Evolutionary conservation across 306 rosid genomes (phyloP), one percentile per base, ranked within the genome.

Genomic region (Sphenostylis stenocarpa): DNA sequence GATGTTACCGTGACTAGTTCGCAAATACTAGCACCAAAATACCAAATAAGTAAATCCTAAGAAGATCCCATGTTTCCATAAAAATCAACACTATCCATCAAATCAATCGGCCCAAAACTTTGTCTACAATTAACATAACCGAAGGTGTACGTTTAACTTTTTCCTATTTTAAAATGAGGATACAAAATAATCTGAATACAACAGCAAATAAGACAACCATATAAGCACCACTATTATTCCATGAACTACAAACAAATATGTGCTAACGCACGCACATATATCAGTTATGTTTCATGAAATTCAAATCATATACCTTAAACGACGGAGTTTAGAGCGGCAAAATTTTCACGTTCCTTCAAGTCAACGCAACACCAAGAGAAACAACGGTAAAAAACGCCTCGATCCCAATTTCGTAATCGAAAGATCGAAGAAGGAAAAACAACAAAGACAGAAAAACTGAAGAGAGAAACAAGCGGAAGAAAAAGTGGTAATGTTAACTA

Each of bases 401-500:
- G 48, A 66, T 74, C 38, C 26, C 26, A 4, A 47, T 72, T 56
- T 31, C 19, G 72, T 73, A 29, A 26, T 80, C 38, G 0, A 6
- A 57, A 23, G 56, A 81, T 39, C 45, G 24, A 67, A 4, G 36
- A 12, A 51, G 44, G 49, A 44, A 44, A 66, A 77, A 52, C 71
- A n/a, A 76, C 38, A 44, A 36, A 19, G 3, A 24, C 17, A 53
- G 65, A 15, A 11, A 68, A 28, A 71, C n/a, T 53, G n/a, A 52
- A 11, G 41, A 26, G 43, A 17, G 21, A 45, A 15, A 82, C 13
- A 48, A 36, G 5, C 14, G 6, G 21, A 23, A 72, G 67, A 79
- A 52, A 67, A 72, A 6, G 45, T 24, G 84, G 73, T 56, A 64
- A 81, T 67, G 97, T 87, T 85, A 91, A 89, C 94, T 87, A 89